Evolutionary conservation across 1,284 basidiomycete genomes (phyloP).

Genomic region (Entoloma clypeatum): DNA sequence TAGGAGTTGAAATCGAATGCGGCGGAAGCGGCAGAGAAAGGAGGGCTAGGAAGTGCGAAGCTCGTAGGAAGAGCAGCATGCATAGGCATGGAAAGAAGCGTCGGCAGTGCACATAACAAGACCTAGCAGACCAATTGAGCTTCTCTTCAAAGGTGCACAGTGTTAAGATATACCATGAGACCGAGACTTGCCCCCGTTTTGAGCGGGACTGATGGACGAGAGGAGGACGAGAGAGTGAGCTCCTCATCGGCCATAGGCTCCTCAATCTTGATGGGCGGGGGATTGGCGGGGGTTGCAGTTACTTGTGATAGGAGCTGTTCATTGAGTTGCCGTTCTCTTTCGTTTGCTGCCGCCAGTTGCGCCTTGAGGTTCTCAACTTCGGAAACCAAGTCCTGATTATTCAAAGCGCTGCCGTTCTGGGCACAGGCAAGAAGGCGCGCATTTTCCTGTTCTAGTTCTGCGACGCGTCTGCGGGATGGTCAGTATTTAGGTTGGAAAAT

Average conservation of each 20-base stretch:
- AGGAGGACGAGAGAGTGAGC: conserved; percentile 37
- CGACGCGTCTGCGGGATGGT: conserved; percentile 53
- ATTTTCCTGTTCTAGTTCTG: conserved; percentile 76
- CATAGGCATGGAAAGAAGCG: conserved; percentile 63
- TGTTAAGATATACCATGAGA: conserved; percentile 52
- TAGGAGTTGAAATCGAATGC: conserved; percentile 47
- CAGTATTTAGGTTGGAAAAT: conserved; percentile 16
- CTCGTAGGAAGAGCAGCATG: conserved; percentile 49
- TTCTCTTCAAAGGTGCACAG: conserved; percentile 12
- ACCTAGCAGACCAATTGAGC: conserved; percentile 45
- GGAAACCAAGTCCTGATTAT: conserved; percentile 40
- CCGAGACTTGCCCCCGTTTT: conserved; percentile 62
- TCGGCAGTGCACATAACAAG: conserved; percentile 67
- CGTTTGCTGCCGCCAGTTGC: conserved; percentile 58
- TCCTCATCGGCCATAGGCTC: conserved; percentile 45
- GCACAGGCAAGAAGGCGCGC: conserved; percentile 59
- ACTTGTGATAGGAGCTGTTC: conserved; percentile 51
- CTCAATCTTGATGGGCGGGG: conserved; percentile 50
- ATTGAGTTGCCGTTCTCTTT: conserved; percentile 62
- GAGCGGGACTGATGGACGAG: conserved; percentile 40
- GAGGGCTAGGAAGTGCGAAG: conserved; percentile 48
- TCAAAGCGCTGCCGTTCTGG: conserved; percentile 27
- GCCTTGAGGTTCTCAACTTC: conserved; percentile 65
- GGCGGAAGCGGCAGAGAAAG: conserved; percentile 41
- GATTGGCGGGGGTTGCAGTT: conserved; percentile 25